Conservation (phyloP, 805 yeast genomes). For the Candida chauliodis region DNA sequence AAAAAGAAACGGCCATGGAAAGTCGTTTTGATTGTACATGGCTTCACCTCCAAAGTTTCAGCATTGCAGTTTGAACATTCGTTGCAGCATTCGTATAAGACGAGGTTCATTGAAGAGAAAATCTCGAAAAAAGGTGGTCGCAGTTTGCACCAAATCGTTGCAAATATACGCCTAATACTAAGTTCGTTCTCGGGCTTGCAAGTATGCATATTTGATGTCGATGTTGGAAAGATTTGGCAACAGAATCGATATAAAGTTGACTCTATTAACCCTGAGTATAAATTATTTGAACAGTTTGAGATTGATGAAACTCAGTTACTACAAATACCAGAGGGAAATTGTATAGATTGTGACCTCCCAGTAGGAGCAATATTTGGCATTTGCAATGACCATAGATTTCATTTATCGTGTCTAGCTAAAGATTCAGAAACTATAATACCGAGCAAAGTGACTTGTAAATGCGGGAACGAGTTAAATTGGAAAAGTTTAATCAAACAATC, state of each 20-base stretch:
- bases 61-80: constrained; percentile 84
- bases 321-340: constrained; percentile 1
- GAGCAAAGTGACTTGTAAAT: constrained; percentile 14
- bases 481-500: constrained; percentile 16
- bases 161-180: constrained; percentile 43
- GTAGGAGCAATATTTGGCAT: constrained; percentile 2
- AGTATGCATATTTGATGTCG: constrained; percentile 42
- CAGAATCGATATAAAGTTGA: constrained; percentile 26
- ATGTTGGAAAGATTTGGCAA: constrained; percentile 30
- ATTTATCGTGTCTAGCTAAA: constrained; percentile 37
- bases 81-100: constrained; percentile 68
- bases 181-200: constrained; percentile 34
- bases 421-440: constrained; percentile 12
- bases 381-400: constrained; percentile 17
- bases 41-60: constrained; percentile 64
- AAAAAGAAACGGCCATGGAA: constrained; percentile 70
- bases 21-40: constrained; percentile 58
- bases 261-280: constrained; percentile 16
- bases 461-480: constrained; percentile 18
- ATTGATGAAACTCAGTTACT: constrained; percentile 7
- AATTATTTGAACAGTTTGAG: constrained; percentile 8
- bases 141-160: constrained; percentile 45
- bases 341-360: neutral
- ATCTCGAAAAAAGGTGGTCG: constrained; percentile 33
- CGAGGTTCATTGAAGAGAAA: constrained; percentile 55